These are phyloP conservation scores for Nectriaceae sp. DNA, from an alignment of 2,329 filamentous ascomycete species.

Conservation along the genomic window DNA sequence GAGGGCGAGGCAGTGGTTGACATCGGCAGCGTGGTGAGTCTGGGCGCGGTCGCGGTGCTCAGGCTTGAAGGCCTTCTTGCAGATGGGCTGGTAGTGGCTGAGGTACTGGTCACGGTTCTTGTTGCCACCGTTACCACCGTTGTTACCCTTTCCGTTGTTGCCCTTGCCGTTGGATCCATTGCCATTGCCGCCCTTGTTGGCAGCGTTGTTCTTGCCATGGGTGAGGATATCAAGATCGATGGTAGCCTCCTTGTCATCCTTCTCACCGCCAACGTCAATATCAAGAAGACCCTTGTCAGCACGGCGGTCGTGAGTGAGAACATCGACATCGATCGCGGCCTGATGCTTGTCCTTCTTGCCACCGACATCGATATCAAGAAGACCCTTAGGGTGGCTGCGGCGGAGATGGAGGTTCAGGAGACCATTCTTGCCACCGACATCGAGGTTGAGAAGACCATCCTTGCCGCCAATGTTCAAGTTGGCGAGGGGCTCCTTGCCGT, in stretches of 20 bases:
- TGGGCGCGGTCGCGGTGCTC: slow-evolving; percentile 15
- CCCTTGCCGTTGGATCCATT: slow-evolving; percentile 1
- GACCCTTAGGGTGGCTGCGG: slow-evolving; percentile 4
- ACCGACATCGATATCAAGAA: slow-evolving; percentile 5
- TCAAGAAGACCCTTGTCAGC: slow-evolving; percentile 5
- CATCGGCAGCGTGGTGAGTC: slow-evolving; percentile 18
- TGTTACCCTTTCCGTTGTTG: slow-evolving; percentile 1
- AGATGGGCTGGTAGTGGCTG: slow-evolving; percentile 27
- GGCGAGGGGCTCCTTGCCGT: slow-evolving; percentile 6
- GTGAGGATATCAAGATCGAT: slow-evolving; percentile 14
- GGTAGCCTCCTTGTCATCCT: slow-evolving; percentile 10
- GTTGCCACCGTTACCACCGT: slow-evolving; percentile 38
- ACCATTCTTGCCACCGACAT: slow-evolving; percentile 8
- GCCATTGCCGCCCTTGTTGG: neutral
- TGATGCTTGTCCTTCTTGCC: slow-evolving; percentile 12
- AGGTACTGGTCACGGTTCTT: slow-evolving; percentile 4
- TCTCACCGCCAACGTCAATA: slow-evolving; percentile 15
- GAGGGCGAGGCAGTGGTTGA: slow-evolving; percentile 26
- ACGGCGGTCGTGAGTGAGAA: slow-evolving; percentile 7
- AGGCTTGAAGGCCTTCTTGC: slow-evolving; percentile 26
- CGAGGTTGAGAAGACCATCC: slow-evolving; percentile 11
- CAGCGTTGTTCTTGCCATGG: neutral
- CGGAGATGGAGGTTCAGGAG: slow-evolving; percentile 7
- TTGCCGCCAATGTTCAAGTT: slow-evolving; percentile 11
- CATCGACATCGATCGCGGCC: slow-evolving; percentile 15